Conservation (phyloP, 2,329 filamentous ascomycete species). For the Ceratocystiopsis brevicomis region DNA sequence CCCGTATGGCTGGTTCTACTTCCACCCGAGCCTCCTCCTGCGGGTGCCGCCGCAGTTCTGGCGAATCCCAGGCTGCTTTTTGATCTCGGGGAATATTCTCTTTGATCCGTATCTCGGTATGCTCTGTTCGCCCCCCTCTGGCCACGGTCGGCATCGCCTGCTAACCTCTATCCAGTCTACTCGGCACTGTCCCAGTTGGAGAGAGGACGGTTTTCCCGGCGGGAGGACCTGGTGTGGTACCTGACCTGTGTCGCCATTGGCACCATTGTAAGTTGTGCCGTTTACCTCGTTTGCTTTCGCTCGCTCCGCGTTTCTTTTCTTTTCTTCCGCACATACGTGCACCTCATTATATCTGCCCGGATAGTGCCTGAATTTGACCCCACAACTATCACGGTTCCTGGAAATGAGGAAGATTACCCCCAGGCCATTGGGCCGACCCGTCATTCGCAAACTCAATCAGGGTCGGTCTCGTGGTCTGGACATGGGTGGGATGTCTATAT, state of each 20-base stretch:
- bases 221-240: conserved; percentile 68
- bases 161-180: conserved; percentile 33
- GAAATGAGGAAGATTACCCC: conserved; percentile 63
- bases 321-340: conserved; percentile 13
- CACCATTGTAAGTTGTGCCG: conserved; percentile 52
- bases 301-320: background rate
- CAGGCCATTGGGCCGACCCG: conserved; percentile 38
- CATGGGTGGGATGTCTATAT: conserved; percentile 56
- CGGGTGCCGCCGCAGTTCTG: conserved; percentile 30
- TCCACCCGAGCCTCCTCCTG: conserved; percentile 33
- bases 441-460: conserved; percentile 45
- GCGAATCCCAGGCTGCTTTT: conserved; percentile 24
- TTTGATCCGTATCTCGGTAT: conserved; percentile 57
- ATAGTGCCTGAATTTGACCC: conserved; percentile 36
- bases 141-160: background rate
- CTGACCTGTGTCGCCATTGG: conserved; percentile 50
- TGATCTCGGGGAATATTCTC: conserved; percentile 30
- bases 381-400: conserved; percentile 70
- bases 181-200: conserved; percentile 62
- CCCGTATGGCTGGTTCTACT: conserved; percentile 31
- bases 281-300: background rate
- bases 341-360: conserved; percentile 60
- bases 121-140: conserved; percentile 11
- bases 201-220: conserved; percentile 52
- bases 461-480: conserved; percentile 45